These are phyloP conservation scores for Gossypium schwendimanii DNA, from an alignment of 441 rosid species.

Conservation along the genomic window DNA sequence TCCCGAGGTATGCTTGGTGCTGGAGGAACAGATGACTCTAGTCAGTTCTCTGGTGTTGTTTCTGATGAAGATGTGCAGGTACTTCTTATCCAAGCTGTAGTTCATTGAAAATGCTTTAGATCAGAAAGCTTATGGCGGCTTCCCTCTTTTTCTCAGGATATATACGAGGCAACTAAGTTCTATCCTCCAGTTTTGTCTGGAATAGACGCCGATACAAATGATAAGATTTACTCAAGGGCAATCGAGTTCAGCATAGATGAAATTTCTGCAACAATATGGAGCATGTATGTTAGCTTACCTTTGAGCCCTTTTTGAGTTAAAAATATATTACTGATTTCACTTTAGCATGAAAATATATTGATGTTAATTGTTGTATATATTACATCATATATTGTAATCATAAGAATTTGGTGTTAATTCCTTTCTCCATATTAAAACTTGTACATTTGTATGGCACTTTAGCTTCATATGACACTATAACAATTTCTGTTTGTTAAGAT, in stretches of 20 bases:
- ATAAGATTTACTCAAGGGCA: slow-evolving; percentile 46
- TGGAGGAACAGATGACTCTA: slow-evolving; percentile 89
- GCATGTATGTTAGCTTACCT: slow-evolving; percentile 36
- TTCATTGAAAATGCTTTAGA: slow-evolving; percentile 12
- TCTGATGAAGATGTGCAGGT: slow-evolving; percentile 97
- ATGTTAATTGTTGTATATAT: background rate
- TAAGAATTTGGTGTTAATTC: background rate
- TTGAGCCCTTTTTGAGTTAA: background rate
- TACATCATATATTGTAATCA: background rate
- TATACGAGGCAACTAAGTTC: slow-evolving; percentile 85
- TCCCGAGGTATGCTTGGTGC: slow-evolving; percentile 99
- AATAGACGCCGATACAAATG: slow-evolving; percentile 36
- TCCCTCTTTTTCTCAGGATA: slow-evolving; percentile 50
- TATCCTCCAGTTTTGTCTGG: slow-evolving; percentile 44
- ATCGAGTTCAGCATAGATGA: slow-evolving; percentile 45
- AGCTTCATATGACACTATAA: background rate
- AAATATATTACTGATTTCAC: background rate
- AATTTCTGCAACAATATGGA: slow-evolving; percentile 46
- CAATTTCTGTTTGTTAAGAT: background rate
- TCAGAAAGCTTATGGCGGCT: slow-evolving; percentile 17
- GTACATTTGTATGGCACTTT: background rate
- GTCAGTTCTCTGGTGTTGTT: slow-evolving; percentile 89
- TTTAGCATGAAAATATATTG: background rate
- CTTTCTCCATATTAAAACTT: background rate
- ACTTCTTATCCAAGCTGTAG: slow-evolving; percentile 18